phyloP scores from a whole-genome alignment of 75 land plant species.

The Cryptomeria japonica region DNA sequence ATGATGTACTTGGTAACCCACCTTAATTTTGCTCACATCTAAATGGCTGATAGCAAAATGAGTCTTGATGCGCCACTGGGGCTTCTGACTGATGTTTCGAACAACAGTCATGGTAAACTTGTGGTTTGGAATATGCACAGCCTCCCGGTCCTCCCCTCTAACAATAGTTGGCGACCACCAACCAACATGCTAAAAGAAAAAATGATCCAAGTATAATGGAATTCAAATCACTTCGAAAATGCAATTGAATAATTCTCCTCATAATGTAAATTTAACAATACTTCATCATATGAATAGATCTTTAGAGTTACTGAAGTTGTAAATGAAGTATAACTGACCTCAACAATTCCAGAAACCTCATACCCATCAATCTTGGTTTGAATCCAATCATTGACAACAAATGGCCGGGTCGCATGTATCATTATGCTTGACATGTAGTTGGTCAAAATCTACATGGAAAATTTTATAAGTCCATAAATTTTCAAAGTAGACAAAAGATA shows the following conservation, averaged over 20 bases:
- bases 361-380: slow-evolving; percentile 97
- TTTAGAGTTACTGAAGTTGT: not conserved
- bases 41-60: slow-evolving; percentile 89
- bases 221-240: not conserved
- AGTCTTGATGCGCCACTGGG: slow-evolving; percentile 96
- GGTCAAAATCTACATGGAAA: slow-evolving; percentile 78
- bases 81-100: slow-evolving; percentile 83
- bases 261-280: not conserved
- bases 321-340: slow-evolving; percentile 48
- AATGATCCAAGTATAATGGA: not conserved
- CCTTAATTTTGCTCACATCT: slow-evolving; percentile 85
- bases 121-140: slow-evolving; percentile 95
- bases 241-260: not conserved
- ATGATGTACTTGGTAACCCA: slow-evolving; percentile 28
- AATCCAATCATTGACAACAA: slow-evolving; percentile 94
- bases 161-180: slow-evolving; percentile 99
- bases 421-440: slow-evolving; percentile 93
- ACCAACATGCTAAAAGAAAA: slow-evolving; percentile 82
- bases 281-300: not conserved
- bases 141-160: slow-evolving; percentile 96
- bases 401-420: slow-evolving; percentile 97
- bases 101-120: slow-evolving; percentile 96
- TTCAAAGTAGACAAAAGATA: slow-evolving; percentile 5
- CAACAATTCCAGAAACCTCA: slow-evolving; percentile 98
- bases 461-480: not conserved